Evolutionary conservation across 2,329 filamentous ascomycete species (phyloP).

Genomic region (Talaromyces pinophilus): DNA sequence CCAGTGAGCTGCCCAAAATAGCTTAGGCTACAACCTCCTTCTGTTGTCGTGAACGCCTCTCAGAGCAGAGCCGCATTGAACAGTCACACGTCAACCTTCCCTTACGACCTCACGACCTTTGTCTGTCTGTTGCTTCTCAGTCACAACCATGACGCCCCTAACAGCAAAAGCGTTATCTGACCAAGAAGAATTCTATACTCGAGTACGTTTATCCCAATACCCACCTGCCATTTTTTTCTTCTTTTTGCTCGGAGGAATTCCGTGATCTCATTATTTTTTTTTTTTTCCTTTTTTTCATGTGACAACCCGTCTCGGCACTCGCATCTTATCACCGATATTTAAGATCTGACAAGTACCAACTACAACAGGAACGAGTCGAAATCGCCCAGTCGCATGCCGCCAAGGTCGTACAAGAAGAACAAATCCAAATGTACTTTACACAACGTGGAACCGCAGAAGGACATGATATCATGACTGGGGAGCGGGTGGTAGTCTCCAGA

Average conservation of each 20-base stretch:
- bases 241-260: not conserved
- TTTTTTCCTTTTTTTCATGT: not conserved
- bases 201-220: not conserved
- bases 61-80: not conserved
- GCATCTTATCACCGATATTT: not conserved
- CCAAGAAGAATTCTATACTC: not conserved
- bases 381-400: constrained; percentile 14
- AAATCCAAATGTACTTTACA: constrained; percentile 24
- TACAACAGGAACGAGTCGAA: constrained; percentile 19
- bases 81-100: not conserved
- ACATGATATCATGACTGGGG: not conserved
- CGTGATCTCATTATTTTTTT: not conserved
- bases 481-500: not conserved
- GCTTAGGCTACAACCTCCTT: not conserved
- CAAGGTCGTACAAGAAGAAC: constrained; percentile 25
- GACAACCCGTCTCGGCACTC: not conserved
- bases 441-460: constrained; percentile 14
- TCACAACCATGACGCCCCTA: not conserved
- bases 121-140: not conserved
- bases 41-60: not conserved
- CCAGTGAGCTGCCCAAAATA: not conserved
- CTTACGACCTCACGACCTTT: not conserved
- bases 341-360: constrained; percentile 25
- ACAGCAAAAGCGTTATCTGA: not conserved
- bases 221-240: not conserved